Conservation (phyloP, 225 moss, liverwort and hornwort genomes). For the Lunularia cruciata region DNA sequence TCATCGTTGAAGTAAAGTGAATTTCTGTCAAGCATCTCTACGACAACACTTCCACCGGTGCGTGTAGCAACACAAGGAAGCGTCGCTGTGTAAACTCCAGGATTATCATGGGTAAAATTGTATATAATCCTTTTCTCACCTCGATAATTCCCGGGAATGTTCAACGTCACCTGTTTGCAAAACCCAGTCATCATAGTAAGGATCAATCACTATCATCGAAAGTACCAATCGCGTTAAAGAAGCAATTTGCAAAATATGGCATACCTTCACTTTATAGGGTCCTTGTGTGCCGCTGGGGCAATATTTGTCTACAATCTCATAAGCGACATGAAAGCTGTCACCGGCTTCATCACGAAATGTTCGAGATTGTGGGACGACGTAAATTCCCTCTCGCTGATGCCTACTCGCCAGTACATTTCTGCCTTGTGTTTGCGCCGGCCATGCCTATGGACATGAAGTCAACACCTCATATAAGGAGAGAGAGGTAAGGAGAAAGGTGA, state of each 20-base stretch:
- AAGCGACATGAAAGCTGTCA: conserved; percentile 78
- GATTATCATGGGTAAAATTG: conserved; percentile 47
- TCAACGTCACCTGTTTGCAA: conserved; percentile 55
- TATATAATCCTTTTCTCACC: conserved; percentile 59
- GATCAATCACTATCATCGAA: background rate
- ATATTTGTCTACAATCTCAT: conserved; percentile 81
- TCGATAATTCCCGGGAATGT: conserved; percentile 84
- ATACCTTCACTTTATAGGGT: conserved; percentile 73
- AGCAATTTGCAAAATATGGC: conserved; percentile 3
- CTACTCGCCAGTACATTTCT: conserved; percentile 84
- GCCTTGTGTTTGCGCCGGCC: conserved; percentile 93
- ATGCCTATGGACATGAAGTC: conserved; percentile 51
- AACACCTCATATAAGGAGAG: too few species aligned
- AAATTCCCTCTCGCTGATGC: conserved; percentile 76
- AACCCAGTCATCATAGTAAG: background rate
- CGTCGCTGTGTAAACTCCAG: conserved; percentile 68
- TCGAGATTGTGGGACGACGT: conserved; percentile 62
- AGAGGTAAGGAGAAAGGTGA: too few species aligned
- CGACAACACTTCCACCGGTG: conserved; percentile 63
- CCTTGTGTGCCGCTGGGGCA: conserved; percentile 50
- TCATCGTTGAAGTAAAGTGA: conserved; percentile 91
- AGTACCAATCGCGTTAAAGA: background rate
- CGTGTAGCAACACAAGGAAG: conserved; percentile 75
- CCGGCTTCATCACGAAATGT: conserved; percentile 87
- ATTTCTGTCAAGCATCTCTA: conserved; percentile 95